These are phyloP conservation scores for Geotrichum macrosporum DNA, from an alignment of 1,139 yeast species.

Conservation along the genomic window DNA sequence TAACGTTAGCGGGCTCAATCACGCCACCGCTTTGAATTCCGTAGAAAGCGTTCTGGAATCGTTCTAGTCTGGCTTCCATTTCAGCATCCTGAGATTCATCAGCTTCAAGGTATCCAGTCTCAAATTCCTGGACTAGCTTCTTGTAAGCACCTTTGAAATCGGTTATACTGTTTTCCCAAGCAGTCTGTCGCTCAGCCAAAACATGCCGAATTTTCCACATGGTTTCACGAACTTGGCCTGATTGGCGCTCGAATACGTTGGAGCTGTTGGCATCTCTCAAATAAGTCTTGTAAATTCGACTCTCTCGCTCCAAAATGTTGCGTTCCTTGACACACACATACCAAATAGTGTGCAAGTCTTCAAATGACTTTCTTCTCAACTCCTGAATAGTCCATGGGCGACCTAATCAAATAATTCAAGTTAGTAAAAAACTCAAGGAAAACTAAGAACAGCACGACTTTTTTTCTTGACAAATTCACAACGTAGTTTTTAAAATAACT, in stretches of 20 bases:
- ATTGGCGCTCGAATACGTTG: constrained; percentile 36
- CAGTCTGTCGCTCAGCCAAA: constrained; percentile 76
- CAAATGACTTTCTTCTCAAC: constrained; percentile 83
- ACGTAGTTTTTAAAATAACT: constrained; percentile 5
- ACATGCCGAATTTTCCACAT: constrained; percentile 83
- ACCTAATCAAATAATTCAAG: constrained; percentile 38
- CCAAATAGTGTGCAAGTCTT: constrained; percentile 90
- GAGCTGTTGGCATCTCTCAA: constrained; percentile 45
- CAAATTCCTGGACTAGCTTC: constrained; percentile 21
- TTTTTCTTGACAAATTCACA: not conserved
- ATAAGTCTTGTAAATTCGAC: constrained; percentile 42
- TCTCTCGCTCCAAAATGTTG: constrained; percentile 74
- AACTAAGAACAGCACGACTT: no score
- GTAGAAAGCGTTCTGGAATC: constrained; percentile 75
- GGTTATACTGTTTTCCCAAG: constrained; percentile 58
- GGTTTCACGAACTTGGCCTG: constrained; percentile 37
- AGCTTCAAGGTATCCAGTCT: not conserved
- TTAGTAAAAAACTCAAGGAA: not conserved
- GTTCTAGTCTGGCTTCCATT: constrained; percentile 62
- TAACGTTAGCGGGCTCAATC: constrained; percentile 46
- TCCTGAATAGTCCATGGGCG: constrained; percentile 88
- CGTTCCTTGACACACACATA: constrained; percentile 81
- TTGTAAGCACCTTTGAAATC: constrained; percentile 45
- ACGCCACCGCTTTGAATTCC: constrained; percentile 55
- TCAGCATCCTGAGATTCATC: constrained; percentile 52